Evolutionary conservation across 768 basidiomycete species (phyloP).

Genomic region (Vararia minispora): DNA sequence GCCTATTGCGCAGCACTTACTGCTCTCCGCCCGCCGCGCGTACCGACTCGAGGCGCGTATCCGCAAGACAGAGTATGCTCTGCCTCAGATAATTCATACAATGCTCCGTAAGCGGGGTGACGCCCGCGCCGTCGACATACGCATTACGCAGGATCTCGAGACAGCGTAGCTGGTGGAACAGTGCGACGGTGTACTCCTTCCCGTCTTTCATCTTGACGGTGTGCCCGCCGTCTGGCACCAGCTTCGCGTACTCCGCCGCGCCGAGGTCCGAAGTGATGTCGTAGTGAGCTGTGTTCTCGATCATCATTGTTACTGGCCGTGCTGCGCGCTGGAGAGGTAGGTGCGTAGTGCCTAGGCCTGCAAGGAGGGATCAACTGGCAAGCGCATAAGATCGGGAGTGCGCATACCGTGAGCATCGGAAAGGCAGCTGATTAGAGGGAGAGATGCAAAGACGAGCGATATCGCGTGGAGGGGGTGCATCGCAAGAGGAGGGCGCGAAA

Average conservation of each 20-base stretch:
- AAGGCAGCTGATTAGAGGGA: no score
- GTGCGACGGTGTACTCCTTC: constrained; percentile 22
- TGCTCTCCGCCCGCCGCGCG: no score
- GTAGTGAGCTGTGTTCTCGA: constrained; percentile 19
- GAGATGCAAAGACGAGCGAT: no score
- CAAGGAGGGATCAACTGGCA: no score
- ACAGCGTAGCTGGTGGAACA: constrained; percentile 32
- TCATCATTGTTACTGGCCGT: no score
- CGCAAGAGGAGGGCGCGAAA: no score
- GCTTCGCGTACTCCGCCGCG: constrained; percentile 18
- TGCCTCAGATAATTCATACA: constrained; percentile 28
- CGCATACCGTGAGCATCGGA: no score
- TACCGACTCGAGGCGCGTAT: constrained; percentile 21
- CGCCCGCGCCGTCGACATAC: constrained; percentile 8
- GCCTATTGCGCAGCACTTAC: no score
- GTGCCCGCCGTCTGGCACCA: constrained; percentile 23
- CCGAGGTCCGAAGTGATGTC: constrained; percentile 8
- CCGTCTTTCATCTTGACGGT: constrained; percentile 15
- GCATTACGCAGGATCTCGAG: constrained; percentile 24
- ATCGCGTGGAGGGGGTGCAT: no score
- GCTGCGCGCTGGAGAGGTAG: no score
- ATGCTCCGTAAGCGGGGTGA: constrained; percentile 11
- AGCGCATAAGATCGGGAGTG: no score
- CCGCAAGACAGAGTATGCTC: constrained; percentile 19
- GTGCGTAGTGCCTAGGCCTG: no score